Evolutionary conservation across 2,329 filamentous ascomycete species (phyloP), one percentile per base, ranked within the genome.

Genomic region (Ophiocordyceps australis): DNA sequence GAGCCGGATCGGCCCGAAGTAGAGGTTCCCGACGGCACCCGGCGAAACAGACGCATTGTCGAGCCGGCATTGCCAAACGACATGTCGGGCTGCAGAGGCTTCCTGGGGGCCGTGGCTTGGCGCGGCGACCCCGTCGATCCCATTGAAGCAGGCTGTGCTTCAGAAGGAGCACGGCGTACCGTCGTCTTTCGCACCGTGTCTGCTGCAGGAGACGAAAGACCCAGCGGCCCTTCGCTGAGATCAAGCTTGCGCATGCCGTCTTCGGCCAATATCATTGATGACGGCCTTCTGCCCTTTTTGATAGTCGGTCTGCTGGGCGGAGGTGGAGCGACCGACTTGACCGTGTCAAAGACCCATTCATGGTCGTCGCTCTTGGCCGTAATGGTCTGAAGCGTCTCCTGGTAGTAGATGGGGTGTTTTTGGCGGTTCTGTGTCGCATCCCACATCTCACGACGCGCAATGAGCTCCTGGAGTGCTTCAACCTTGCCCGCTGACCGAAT

Each of bases 321-420:
- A n/a, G n/a, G n/a, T 4, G 45, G 47, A 2, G 39, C 62, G 17
- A 74, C 58, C 0, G 78, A 81, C 48, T 80, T 89, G 43, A 95
- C 73, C 0, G 86, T 95, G 42, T 94, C 86, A 45, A 95, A 95
- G 3, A 92, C 76, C 86, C 86, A 95, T 35, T 80, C 85, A 35
- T 93, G 82, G 11, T 79, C 62, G 5, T 83, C 74, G 20, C 68
- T 59, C 36, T 60, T 70, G 3, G 68, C 62, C 3, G 66, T 62
- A 28, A 91, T 65, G 7, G 68, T 74, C 38, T 76, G 69, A 25
- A 95, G 59, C 4, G 86, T 93, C 54, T 95, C 86, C 40, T 93
- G 85, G 50, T 95, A 95, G 50, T 86, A 92, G 39, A 79, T 78
- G 2, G 76, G 66, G 40, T 81, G 76, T 29, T 65, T 69, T 26